Base-by-base conservation (phyloP, 2,329 filamentous ascomycete genomes). In the Paraconiothyrium sp. region DNA sequence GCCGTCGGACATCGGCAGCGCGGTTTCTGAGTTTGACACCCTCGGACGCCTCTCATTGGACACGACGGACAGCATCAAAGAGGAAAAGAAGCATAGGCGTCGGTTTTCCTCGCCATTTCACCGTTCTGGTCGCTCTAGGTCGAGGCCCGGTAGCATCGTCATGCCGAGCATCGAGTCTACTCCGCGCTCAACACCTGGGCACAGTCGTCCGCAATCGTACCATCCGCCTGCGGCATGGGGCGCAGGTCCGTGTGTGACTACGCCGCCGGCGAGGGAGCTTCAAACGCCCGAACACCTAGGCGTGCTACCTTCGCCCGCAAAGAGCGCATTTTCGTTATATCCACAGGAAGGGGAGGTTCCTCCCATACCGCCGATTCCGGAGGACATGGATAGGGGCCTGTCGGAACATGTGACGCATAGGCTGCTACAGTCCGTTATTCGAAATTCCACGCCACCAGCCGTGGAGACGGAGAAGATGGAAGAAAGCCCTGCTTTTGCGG, bases 91-190 rank as follows among this genome's bases (percentile, higher is more conserved):
- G 62, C 50, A 54, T 6, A 73, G 65, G 50, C 67, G 72, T 5
- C 70, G 74, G 20, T 72, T 78, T 51, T 77, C 74, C 11, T 76
- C 71, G 1, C 72, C 74, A 4, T 77, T 78, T 37, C 74, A 72
- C 54, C 76, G 73, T n/a, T 70, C 72, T 1, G 72, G 69, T 61
- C 73, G 72, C 14, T 75, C 74, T 1, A 65, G 74, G 52, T 74
- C 71, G 27, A 63, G 75, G 55, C 73, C 76, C 8, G 70, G 50
- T 44, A 77, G 75, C 54, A 71, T 75, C 34, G 65, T 60, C 10
- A 58, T 78, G 2, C 70, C 74, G 13, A 72, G 61, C 30, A 70
- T 64, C 24, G 47, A 48, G 20, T 47, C 41, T 7, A 56, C 71
- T 27, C 66, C 70, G 14, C 67, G 70, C 48, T 72, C 74, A 44